These are phyloP conservation scores for Telopea speciosissima DNA, from an alignment of 177 flowering plant genomes.

Conservation along the genomic window DNA sequence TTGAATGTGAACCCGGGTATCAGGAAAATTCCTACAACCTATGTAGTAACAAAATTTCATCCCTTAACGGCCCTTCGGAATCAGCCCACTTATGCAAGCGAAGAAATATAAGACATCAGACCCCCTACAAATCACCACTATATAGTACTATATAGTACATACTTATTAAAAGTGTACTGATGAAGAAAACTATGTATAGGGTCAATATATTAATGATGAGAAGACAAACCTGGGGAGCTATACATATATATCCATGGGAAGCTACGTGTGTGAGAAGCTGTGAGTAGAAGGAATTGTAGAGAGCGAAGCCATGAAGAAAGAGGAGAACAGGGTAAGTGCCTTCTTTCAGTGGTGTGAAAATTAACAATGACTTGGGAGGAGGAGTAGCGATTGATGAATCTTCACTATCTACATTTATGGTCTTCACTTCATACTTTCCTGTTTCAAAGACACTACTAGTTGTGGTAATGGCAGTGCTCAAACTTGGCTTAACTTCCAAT, in stretches of 20 bases:
- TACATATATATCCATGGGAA: conserved; percentile 43
- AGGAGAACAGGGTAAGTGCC: conserved; percentile 35
- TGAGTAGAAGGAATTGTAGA: conserved; percentile 21
- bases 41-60: no score
- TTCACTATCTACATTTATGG: not conserved
- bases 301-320: conserved; percentile 33
- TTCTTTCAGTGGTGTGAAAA: conserved; percentile 21
- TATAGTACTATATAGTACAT: no score
- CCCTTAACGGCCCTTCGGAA: no score
- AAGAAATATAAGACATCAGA: no score
- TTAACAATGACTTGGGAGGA: conserved; percentile 30
- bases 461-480: not conserved
- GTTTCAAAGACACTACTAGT: conserved; percentile 4
- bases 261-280: conserved; percentile 27
- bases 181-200: no score
- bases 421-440: not conserved
- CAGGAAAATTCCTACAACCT: no score
- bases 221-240: conserved; percentile 45
- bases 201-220: no score
- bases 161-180: no score
- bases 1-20: no score
- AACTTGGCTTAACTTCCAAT: not conserved
- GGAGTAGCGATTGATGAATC: conserved; percentile 5
- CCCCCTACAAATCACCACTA: no score
- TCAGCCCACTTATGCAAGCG: no score